These are phyloP conservation scores for Petunia axillaris DNA, from an alignment of 257 asterid genomes.

Conservation along the genomic window DNA sequence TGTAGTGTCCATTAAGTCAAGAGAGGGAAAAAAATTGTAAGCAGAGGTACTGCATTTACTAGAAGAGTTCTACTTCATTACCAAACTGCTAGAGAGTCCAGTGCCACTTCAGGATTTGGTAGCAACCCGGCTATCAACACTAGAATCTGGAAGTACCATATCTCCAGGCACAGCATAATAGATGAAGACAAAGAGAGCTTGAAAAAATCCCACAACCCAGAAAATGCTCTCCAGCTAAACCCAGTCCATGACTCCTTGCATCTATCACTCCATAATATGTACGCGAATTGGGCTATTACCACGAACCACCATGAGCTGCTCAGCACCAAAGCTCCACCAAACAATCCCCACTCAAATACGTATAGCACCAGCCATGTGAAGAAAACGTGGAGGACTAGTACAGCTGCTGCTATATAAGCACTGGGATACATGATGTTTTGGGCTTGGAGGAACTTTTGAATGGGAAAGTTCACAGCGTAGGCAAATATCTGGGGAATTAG, in stretches of 20 bases:
- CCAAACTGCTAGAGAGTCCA: conserved; percentile 28
- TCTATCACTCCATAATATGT: conserved; percentile 17
- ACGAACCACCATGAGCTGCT: conserved; percentile 26
- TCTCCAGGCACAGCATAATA: conserved; percentile 20
- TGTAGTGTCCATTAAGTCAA: neutral
- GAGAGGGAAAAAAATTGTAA: neutral
- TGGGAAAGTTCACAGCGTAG: conserved; percentile 28
- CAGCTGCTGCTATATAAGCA: conserved; percentile 24
- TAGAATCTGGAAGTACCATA: conserved; percentile 24
- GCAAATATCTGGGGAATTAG: conserved; percentile 31
- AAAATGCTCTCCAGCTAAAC: conserved; percentile 5
- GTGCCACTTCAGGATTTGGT: conserved; percentile 26
- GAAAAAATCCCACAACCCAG: conserved; percentile 28
- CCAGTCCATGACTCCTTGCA: conserved; percentile 28
- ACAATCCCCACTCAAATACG: conserved; percentile 23
- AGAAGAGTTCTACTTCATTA: conserved; percentile 11
- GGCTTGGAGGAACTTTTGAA: conserved; percentile 24
- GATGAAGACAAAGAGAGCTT: conserved; percentile 24
- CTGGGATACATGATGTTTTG: conserved; percentile 27
- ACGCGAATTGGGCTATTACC: conserved; percentile 23
- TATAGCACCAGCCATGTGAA: conserved; percentile 26
- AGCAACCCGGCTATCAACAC: conserved; percentile 28
- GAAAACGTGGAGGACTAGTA: conserved; percentile 16
- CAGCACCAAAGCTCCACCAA: conserved; percentile 27
- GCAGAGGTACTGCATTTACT: neutral